Conservation (phyloP, 208 protist species). For the Leishmania turanica region DNA sequence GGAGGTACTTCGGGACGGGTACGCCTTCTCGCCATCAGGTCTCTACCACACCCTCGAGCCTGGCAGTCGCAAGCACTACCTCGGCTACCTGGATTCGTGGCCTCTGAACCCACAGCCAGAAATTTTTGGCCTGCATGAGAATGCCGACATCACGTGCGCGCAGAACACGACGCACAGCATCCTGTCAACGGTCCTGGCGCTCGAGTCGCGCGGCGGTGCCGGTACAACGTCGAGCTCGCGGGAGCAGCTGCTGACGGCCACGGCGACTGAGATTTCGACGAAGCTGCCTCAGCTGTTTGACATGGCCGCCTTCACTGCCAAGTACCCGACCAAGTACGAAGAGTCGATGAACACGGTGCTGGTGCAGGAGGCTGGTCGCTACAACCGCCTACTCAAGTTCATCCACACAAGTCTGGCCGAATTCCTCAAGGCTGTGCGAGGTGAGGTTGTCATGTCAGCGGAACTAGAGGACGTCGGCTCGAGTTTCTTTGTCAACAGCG, state of each 20-base stretch:
- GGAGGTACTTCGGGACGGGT: conserved; percentile 86
- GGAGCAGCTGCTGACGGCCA: conserved; percentile 79
- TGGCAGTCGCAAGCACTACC: conserved; percentile 82
- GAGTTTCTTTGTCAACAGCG: conserved; percentile 96
- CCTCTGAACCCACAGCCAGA: conserved; percentile 95
- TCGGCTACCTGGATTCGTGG: conserved; percentile 88
- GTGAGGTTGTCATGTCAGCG: conserved; percentile 97
- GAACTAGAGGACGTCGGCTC: conserved; percentile 95
- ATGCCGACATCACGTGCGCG: conserved; percentile 97
- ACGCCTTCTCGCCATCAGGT: conserved; percentile 90
- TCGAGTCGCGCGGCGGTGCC: conserved; percentile 74
- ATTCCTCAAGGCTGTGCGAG: conserved; percentile 93
- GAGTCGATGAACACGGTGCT: conserved; percentile 97
- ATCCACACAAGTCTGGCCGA: conserved; percentile 91
- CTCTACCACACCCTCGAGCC: conserved; percentile 92
- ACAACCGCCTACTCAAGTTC: conserved; percentile 93
- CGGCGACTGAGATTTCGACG: conserved; percentile 78
- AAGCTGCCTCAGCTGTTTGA: conserved; percentile 91
- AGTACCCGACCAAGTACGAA: conserved; percentile 93
- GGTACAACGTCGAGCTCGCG: conserved; percentile 41
- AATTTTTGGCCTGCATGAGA: conserved; percentile 97
- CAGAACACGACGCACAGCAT: conserved; percentile 82
- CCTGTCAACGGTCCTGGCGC: conserved; percentile 80
- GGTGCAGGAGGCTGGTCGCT: conserved; percentile 93
- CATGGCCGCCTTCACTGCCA: conserved; percentile 71